Base-by-base conservation (phyloP, 495 filamentous ascomycete species). In the Trichoderma virens region DNA sequence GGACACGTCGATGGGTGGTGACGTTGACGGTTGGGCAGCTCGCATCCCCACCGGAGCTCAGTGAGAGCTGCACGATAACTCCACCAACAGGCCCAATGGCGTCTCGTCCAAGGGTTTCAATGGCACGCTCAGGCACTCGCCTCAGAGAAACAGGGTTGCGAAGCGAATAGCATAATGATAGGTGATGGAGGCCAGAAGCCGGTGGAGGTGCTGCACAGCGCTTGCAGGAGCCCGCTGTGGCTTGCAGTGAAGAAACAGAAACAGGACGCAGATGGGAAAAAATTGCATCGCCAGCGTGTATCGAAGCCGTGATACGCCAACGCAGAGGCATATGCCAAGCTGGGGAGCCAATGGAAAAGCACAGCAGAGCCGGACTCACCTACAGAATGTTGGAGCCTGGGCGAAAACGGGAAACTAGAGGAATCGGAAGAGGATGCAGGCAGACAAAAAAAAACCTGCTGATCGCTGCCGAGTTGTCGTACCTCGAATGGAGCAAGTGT, bases 1-100 rank as follows among this genome's bases (percentile, higher is more conserved):
- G 51, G 51, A 31, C 51, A 56, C 51, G 51, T 56, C 51, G 51
- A 31, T 56, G 51, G 51, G 7, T 13, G 51, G 51, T 56, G 51
- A 56, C 51, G 51, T 30, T 56, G 51, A 30, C 51, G 25, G 51
- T 56, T 56, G 51, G 51, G 51, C 43, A 20, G 39, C 39, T 18
- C 39, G 39, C 11, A 43, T 43, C 11, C 18, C 39, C 39, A 43
- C 45, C 20, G 51, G 25, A 56, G 51, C 51, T 28, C 51, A 18
- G 6, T 6, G 25, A 20, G 34, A 47, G 43, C 41, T 16, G n/a
- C 16, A 20, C n/a, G 1, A 5, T 6, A 20, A 5, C 20, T n/a
- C 43, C 43, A n/a, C 18, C 18, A n/a, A 14, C 39, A 16, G 34
- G 38, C n/a, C 5, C 43, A 6, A 20, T 47, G 18, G 43, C 43